phyloP scores from a whole-genome alignment of 2,329 filamentous ascomycete genomes.

The Cadophora sp. region DNA sequence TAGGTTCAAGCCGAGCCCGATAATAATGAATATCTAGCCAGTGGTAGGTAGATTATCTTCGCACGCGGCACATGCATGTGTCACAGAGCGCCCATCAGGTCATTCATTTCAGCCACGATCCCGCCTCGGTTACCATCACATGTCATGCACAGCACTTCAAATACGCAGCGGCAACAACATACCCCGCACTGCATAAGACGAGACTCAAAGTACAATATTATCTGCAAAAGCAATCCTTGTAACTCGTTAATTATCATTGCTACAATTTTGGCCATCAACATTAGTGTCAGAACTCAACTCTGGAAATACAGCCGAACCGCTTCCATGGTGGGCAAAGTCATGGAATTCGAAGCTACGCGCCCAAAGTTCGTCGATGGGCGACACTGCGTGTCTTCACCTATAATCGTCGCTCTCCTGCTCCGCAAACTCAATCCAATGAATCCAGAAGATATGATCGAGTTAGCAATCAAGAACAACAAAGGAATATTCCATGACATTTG shows the following conservation, averaged over 20 bases:
- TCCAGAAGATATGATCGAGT: constrained; percentile 23
- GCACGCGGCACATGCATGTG: not conserved
- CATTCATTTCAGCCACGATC: not conserved
- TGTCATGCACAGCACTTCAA: not conserved
- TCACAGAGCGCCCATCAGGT: not conserved
- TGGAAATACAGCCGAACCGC: not conserved
- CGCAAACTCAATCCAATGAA: constrained; percentile 15
- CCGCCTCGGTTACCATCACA: not conserved
- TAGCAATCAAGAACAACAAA: constrained; percentile 20
- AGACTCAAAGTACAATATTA: not conserved
- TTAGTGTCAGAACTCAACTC: too few species aligned
- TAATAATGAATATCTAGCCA: not conserved
- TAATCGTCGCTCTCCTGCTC: not conserved
- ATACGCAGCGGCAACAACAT: not conserved
- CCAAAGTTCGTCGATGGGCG: constrained; percentile 9
- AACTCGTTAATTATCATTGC: too few species aligned
- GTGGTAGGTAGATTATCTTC: not conserved
- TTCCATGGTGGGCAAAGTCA: not conserved
- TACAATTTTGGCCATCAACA: too few species aligned
- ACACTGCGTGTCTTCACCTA: not conserved
- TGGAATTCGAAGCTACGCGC: constrained; percentile 13
- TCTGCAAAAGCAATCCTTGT: too few species aligned
- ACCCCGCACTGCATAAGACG: not conserved
- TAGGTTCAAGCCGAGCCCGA: not conserved
- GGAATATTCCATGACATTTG: constrained; percentile 18